Evolutionary conservation across 805 yeast species (phyloP), one percentile per base, ranked within the genome.

Genomic region (Phaffomyces opuntiae): DNA sequence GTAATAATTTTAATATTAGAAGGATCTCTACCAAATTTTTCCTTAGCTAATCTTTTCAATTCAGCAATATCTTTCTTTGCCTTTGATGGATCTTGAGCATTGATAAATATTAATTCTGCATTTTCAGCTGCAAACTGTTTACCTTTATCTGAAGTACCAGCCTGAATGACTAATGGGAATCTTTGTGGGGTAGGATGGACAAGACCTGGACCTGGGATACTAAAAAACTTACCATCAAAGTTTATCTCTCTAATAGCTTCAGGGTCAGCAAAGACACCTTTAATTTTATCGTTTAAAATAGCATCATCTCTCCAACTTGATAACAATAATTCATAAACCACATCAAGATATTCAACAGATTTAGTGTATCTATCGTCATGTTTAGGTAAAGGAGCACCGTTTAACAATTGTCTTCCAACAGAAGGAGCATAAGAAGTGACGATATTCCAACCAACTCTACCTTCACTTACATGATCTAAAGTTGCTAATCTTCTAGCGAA

Each of bases 371-470:
- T 63, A 47, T 69, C 70, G 36, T 68, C 70, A 49, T 70, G 74
- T 3, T 62, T 62, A 11, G 73, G 56, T 39, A 53, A 38, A 7
- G 51, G 49, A 2, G 12, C 25, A 5, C 48, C 50, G 47, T 70
- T 69, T 32, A 68, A 50, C 31, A 68, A 51, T 46, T 70, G 68
- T 46, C 67, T 56, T 3, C 74, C 68, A 5, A 71, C 74, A 53
- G 69, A 62, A 39, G 70, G 73, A 40, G 68, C 58, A 44, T 70
- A 70, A 1, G 73, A 66, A 8, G 73, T 64, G 27, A 72, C 75
- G n/a, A 72, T 64, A 50, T 72, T 72, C 76, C 76, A 72, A 16
- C 75, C 76, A 42, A 72, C 54, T 49, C 76, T 60, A 5, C 75
- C 76, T 9, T 59, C 57, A 7, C 70, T 62, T 36, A 70, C 59